A percentile compares a stretch with the other conserved stretches of the same genome.
These are phyloP conservation scores for Acanthamoeba divionensis DNA, from an alignment of 208 protist species.

Conservation along the genomic window DNA sequence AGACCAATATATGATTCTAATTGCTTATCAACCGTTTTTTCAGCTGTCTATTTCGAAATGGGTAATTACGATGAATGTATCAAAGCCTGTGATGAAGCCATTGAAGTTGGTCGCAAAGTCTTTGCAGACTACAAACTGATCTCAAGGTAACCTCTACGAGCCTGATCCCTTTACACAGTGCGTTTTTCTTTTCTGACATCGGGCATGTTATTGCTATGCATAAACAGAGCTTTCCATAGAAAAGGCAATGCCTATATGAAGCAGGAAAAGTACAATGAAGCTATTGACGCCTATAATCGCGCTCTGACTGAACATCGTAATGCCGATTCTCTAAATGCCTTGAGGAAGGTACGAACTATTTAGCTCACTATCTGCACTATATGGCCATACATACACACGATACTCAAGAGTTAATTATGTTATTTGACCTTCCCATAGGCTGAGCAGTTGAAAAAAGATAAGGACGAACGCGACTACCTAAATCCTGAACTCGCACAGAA, in stretches of 20 bases:
- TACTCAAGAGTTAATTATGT: not conserved
- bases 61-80: constrained; percentile 91
- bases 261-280: constrained; percentile 93
- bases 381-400: not conserved
- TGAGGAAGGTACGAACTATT: not conserved
- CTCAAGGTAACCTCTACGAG: constrained; percentile 71
- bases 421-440: not conserved
- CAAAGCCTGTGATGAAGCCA: constrained; percentile 85
- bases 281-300: constrained; percentile 86
- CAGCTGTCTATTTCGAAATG: constrained; percentile 93
- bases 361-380: not conserved
- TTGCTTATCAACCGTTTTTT: not conserved
- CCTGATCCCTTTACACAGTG: not conserved
- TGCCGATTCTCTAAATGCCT: constrained; percentile 80
- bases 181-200: constrained; percentile 76
- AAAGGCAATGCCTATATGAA: constrained; percentile 89
- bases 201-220: not conserved
- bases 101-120: constrained; percentile 75
- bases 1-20: not conserved
- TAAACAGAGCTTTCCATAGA: constrained; percentile 85
- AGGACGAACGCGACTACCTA: constrained; percentile 88
- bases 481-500: constrained; percentile 86
- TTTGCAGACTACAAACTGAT: constrained; percentile 90
- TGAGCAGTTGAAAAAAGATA: constrained; percentile 53
- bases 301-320: constrained; percentile 91